These are phyloP conservation scores for Penicillium roqueforti DNA, from an alignment of 495 filamentous ascomycete genomes.

Conservation along the genomic window DNA sequence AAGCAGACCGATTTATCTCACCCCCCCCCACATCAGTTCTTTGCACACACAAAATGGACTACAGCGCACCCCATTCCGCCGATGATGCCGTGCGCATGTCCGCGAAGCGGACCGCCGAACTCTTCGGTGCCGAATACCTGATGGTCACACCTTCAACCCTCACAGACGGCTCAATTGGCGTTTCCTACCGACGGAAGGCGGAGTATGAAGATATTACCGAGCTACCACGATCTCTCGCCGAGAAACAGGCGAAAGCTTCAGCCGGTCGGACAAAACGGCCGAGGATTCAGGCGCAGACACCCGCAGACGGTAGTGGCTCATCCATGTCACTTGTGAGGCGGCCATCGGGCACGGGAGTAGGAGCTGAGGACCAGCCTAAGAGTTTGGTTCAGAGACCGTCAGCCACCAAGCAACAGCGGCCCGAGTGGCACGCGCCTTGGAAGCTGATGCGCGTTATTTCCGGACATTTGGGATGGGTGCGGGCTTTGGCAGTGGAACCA, in stretches of 20 bases:
- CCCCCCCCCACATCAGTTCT: slow-evolving; percentile 3
- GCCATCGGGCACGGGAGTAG: slow-evolving; percentile 26
- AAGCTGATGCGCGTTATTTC: slow-evolving; percentile 98
- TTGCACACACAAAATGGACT: slow-evolving; percentile 29
- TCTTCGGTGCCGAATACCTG: slow-evolving; percentile 56
- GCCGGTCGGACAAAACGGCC: slow-evolving; percentile 55
- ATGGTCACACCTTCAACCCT: slow-evolving; percentile 47
- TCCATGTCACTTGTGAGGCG: slow-evolving; percentile 45
- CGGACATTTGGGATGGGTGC: slow-evolving; percentile 94
- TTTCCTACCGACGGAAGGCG: slow-evolving; percentile 58
- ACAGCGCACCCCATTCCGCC: slow-evolving; percentile 30
- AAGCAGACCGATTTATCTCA: neutral
- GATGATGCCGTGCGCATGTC: slow-evolving; percentile 52
- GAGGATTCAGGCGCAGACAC: slow-evolving; percentile 33
- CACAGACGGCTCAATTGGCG: slow-evolving; percentile 42
- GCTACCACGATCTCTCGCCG: slow-evolving; percentile 78
- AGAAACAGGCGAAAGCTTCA: slow-evolving; percentile 70
- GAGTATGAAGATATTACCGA: slow-evolving; percentile 83
- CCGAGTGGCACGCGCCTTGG: slow-evolving; percentile 97
- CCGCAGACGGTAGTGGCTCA: slow-evolving; percentile 35
- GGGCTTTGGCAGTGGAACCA: slow-evolving; percentile 85
- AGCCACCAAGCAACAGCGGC: slow-evolving; percentile 66
- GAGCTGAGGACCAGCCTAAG: slow-evolving; percentile 41
- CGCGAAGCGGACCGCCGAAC: slow-evolving; percentile 64
- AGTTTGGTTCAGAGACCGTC: slow-evolving; percentile 65